Evolutionary conservation across 495 filamentous ascomycete species (phyloP), one percentile per base, ranked within the genome.

Genomic region (Penicillium canescens): DNA sequence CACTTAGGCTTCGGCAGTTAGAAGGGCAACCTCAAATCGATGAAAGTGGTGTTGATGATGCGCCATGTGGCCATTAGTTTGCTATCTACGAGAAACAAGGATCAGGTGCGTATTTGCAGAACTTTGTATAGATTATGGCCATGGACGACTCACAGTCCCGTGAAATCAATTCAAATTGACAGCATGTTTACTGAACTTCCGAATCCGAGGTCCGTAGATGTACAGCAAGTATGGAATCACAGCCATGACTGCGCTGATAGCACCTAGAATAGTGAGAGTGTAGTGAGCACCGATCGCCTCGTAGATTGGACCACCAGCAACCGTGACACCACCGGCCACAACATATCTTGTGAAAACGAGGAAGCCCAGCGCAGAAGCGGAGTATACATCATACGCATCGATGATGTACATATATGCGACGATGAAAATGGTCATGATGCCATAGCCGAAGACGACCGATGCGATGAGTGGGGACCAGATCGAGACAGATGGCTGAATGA

Each of bases 221-320:
- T 74, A 83, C 46, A 85, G 78, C 1, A 79, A 56, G 63, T 79
- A 83, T 34, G 82, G 83, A 37, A 84, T 65, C 12, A 77, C 76
- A 11, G 76, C 74, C 63, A 84, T 65, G 7, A 81, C 38, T 3
- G 68, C 68, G 62, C 76, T 80, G 13, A 86, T 70, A 35, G 59
- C 62, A 0, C 63, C 83, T 48, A 85, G 55, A 20, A 86, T 79
- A 14, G 79, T 84, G 40, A 83, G 56, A 1, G 82, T 83, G 59
- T 70, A 85, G 50, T 78, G 76, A 6, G 81, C 77, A 7, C 82
- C 82, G 54, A 84, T 47, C 51, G 79, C 80, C 43, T 65, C 44
- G 59, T 82, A 81, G 35, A 84, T 76, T 12, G 79, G 78, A 40
- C 79, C 74, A 1, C 71, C 72, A 8, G 74, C 74, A 26, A 76